Evolutionary conservation across 768 basidiomycete species (phyloP).

Genomic region (Boletus bicolor): DNA sequence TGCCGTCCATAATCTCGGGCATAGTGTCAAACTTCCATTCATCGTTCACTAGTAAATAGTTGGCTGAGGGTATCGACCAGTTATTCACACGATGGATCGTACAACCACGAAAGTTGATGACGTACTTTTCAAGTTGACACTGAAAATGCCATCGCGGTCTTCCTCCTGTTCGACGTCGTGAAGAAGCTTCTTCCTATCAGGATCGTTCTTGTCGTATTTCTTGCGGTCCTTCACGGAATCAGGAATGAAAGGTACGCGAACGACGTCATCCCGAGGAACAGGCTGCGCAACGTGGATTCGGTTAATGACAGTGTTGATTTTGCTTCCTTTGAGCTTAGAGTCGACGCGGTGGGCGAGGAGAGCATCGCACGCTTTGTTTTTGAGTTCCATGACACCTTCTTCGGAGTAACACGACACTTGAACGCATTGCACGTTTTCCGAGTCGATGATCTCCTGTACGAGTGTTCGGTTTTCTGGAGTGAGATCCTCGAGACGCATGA

Average conservation of each 20-base stretch:
- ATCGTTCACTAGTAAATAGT: slow-evolving; percentile 83
- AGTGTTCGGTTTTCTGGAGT: slow-evolving; percentile 69
- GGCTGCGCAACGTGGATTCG: slow-evolving; percentile 95
- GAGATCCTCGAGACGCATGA: slow-evolving; percentile 84
- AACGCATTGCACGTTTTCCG: slow-evolving; percentile 67
- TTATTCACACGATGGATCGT: neutral
- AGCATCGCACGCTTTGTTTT: slow-evolving; percentile 93
- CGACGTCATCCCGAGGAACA: slow-evolving; percentile 85
- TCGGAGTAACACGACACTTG: slow-evolving; percentile 94
- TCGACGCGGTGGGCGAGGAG: slow-evolving; percentile 95
- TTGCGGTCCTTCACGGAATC: slow-evolving; percentile 70
- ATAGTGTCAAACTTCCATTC: slow-evolving; percentile 96
- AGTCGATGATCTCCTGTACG: slow-evolving; percentile 82
- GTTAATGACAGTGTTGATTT: slow-evolving; percentile 90
- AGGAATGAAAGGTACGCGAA: slow-evolving; percentile 85
- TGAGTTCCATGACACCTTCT: slow-evolving; percentile 96
- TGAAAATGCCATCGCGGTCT: slow-evolving; percentile 89
- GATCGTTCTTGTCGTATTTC: slow-evolving; percentile 87
- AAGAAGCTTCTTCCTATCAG: slow-evolving; percentile 68
- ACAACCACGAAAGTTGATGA: neutral
- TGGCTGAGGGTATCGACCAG: slow-evolving; percentile 52
- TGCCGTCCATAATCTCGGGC: slow-evolving; percentile 99
- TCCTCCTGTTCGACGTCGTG: slow-evolving; percentile 82
- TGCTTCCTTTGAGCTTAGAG: slow-evolving; percentile 87
- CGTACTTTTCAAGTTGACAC: slow-evolving; percentile 84